phyloP scores from a whole-genome alignment of 2,329 filamentous ascomycete genomes.

The Leptographium wingfieldii region DNA sequence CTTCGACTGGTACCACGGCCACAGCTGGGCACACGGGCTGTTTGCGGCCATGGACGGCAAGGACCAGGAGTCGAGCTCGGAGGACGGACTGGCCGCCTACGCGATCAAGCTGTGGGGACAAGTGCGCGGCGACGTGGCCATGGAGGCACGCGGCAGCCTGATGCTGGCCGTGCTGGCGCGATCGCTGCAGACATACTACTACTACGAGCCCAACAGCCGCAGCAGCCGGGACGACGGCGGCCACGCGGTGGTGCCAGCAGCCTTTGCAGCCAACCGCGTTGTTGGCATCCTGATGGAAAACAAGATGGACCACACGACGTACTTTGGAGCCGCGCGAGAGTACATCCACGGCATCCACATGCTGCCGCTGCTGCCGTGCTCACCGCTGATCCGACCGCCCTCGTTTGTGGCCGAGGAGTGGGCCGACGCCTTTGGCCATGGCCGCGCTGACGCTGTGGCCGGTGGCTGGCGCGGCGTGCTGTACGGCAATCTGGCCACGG shows the following conservation, averaged over 20 bases:
- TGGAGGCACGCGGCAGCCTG: constrained; percentile 71
- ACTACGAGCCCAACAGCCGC: constrained; percentile 24
- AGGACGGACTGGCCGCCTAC: constrained; percentile 80
- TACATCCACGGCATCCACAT: constrained; percentile 73
- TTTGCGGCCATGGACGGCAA: constrained; percentile 62
- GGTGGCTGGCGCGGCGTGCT: constrained; percentile 82
- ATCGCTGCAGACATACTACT: constrained; percentile 68
- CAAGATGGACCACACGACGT: constrained; percentile 87
- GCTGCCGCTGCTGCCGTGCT: constrained; percentile 60
- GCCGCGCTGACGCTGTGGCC: constrained; percentile 48
- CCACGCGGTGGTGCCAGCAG: constrained; percentile 55
- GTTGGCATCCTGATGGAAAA: constrained; percentile 75
- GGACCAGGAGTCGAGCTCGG: constrained; percentile 76
- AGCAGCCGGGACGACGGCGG: constrained; percentile 25
- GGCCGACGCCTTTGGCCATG: constrained; percentile 63
- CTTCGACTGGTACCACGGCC: constrained; percentile 93
- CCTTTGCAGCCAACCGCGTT: constrained; percentile 73
- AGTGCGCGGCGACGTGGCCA: constrained; percentile 58
- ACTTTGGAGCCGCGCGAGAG: constrained; percentile 64
- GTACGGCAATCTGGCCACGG: constrained; percentile 67
- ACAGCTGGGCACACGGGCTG: constrained; percentile 81
- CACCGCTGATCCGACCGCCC: constrained; percentile 50
- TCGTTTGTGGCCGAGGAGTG: constrained; percentile 75
- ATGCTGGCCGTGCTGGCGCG: constrained; percentile 71
- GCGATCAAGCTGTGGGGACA: constrained; percentile 90